Percentiles rank a stretch among this genome's conserved stretches.
Conservation (phyloP, 371 early-diverging fungal genomes). For the Mucor lusitanicus region DNA sequence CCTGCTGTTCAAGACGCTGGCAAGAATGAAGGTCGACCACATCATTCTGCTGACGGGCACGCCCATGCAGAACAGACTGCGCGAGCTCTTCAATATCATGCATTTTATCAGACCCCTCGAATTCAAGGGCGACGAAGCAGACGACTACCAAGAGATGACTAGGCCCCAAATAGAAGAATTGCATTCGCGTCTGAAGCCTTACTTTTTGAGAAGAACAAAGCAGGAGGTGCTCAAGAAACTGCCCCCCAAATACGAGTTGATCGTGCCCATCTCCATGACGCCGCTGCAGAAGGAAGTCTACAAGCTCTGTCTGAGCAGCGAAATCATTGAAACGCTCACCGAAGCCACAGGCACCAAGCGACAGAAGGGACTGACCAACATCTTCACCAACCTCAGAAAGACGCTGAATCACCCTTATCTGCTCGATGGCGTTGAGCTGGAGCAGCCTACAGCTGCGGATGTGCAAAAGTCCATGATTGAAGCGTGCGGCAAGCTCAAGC, state of each 20-base stretch:
- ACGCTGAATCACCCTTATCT: constrained; percentile 80
- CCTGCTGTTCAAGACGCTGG: constrained; percentile 68
- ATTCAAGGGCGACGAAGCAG: constrained; percentile 56
- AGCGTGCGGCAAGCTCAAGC: constrained; percentile 68
- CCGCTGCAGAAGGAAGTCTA: constrained; percentile 79
- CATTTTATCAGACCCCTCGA: constrained; percentile 69
- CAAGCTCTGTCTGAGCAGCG: constrained; percentile 64
- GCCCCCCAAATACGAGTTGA: constrained; percentile 89
- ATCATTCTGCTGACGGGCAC: constrained; percentile 80
- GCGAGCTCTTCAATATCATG: constrained; percentile 75
- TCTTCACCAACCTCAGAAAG: constrained; percentile 74
- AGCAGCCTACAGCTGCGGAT: constrained; percentile 31
- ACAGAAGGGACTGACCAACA: constrained; percentile 38
- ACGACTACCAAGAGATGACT: constrained; percentile 54
- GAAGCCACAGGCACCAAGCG: constrained; percentile 14
- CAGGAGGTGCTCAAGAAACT: constrained; percentile 77
- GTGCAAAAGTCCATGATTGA: constrained; percentile 60
- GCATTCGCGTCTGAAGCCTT: constrained; percentile 66
- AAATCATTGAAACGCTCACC: constrained; percentile 51
- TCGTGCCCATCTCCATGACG: constrained; percentile 85
- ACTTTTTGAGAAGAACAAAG: constrained; percentile 93
- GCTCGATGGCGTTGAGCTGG: constrained; percentile 52
- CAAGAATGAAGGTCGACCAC: constrained; percentile 49
- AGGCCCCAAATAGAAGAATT: constrained; percentile 40
- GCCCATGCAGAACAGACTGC: constrained; percentile 79